Percentiles rank a stretch among this genome's conserved stretches.
Evolutionary conservation across 176 grass and related monocot genomes (phyloP).

Genomic region (Oryza longistaminata): DNA sequence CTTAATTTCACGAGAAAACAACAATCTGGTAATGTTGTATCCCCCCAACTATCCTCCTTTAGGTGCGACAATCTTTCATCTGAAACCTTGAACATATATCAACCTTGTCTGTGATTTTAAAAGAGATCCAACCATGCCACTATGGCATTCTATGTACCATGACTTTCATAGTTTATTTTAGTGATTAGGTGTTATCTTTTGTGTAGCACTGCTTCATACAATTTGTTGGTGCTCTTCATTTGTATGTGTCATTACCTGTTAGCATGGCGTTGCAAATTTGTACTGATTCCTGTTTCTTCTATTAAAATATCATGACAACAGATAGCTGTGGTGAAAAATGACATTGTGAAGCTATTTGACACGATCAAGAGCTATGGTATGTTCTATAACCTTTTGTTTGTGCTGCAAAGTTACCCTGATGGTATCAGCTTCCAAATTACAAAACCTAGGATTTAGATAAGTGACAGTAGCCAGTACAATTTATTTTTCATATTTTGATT

Average conservation of each 20-base stretch:
- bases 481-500: background rate
- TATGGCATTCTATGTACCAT: background rate
- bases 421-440: background rate
- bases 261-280: background rate
- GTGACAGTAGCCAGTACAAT: background rate
- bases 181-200: too few relatives aligned
- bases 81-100: background rate
- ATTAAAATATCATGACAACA: slow-evolving; percentile 46
- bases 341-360: slow-evolving; percentile 89
- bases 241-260: background rate
- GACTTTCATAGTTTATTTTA: background rate
- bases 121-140: background rate
- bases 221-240: background rate
- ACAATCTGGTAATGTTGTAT: background rate
- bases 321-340: slow-evolving; percentile 84
- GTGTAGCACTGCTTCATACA: too few relatives aligned
- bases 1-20: background rate
- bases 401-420: background rate
- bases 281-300: background rate
- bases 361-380: slow-evolving; percentile 86
- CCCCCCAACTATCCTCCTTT: background rate
- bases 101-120: background rate
- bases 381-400: slow-evolving; percentile 22
- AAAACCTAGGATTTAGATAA: background rate
- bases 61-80: background rate